A percentile compares a stretch with the other conserved stretches of the same genome.
phyloP scores from a whole-genome alignment of 2,329 filamentous ascomycete genomes.

The Aspergillus flavus region DNA sequence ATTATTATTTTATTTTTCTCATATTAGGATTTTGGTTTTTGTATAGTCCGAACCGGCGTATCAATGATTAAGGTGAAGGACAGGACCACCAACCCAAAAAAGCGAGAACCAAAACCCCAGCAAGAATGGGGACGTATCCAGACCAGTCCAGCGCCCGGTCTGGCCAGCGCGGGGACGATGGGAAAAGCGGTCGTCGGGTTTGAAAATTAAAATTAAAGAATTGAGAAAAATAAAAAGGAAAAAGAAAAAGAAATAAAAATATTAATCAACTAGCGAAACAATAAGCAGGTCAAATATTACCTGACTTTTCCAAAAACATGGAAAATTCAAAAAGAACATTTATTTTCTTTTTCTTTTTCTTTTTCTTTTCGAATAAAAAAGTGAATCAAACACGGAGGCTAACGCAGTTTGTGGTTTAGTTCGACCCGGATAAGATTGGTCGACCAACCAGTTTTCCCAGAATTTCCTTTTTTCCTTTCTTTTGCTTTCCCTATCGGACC shows the following conservation, averaged over 20 bases:
- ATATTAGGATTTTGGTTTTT: background rate
- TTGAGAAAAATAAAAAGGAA: constrained; percentile 4
- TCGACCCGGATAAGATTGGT: background rate
- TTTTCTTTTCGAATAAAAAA: background rate
- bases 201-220: constrained; percentile 1
- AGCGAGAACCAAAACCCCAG: constrained; percentile 13
- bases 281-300: constrained; percentile 10
- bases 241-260: constrained; percentile 3
- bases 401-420: background rate
- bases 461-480: background rate
- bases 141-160: constrained; percentile 22
- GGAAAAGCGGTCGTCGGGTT: constrained; percentile 1
- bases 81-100: background rate
- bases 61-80: constrained; percentile 8
- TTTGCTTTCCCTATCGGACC: background rate
- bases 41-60: constrained; percentile 9
- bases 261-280: constrained; percentile 9
- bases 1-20: constrained; percentile 7
- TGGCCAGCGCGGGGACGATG: constrained; percentile 26
- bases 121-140: constrained; percentile 22
- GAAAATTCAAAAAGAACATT: background rate
- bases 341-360: background rate
- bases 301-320: background rate
- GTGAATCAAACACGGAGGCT: background rate
- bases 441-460: background rate